Evolutionary conservation across 257 asterid species (phyloP).

Genomic region (Nyctanthes arbortristis): DNA sequence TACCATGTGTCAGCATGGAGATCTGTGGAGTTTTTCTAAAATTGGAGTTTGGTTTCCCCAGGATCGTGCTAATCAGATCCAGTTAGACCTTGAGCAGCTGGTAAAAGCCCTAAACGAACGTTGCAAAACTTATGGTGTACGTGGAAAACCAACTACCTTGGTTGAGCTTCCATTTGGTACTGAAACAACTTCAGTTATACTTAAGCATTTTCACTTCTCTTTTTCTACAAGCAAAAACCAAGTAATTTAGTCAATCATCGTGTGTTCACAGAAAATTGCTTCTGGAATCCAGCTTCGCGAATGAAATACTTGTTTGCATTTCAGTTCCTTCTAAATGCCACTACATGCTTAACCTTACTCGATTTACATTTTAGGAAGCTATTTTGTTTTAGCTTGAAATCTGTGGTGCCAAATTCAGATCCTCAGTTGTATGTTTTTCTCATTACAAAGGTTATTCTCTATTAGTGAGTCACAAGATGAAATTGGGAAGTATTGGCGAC

Average conservation of each 20-base stretch:
- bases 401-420: background rate
- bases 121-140: slow-evolving; percentile 96
- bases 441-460: background rate
- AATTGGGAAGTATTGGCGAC: background rate
- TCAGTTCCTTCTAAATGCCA: background rate
- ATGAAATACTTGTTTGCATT: slow-evolving; percentile 1
- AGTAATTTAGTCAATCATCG: background rate
- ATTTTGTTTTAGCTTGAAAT: background rate
- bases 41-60: slow-evolving; percentile 31
- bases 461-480: background rate
- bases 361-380: background rate
- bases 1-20: slow-evolving; percentile 25
- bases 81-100: slow-evolving; percentile 78
- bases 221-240: slow-evolving; percentile 4
- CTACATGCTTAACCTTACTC: background rate
- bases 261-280: background rate
- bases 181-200: slow-evolving; percentile 15
- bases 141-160: slow-evolving; percentile 70
- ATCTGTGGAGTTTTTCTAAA: background rate
- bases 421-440: background rate
- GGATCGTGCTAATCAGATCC: slow-evolving; percentile 81
- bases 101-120: slow-evolving; percentile 84
- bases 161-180: slow-evolving; percentile 94
- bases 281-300: background rate
- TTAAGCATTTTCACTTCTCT: slow-evolving; percentile 39